A percentile compares a stretch with the other conserved stretches of the same genome.
phyloP scores from a whole-genome alignment of 345 rosid species.

The Dipteronia dyeriana region DNA sequence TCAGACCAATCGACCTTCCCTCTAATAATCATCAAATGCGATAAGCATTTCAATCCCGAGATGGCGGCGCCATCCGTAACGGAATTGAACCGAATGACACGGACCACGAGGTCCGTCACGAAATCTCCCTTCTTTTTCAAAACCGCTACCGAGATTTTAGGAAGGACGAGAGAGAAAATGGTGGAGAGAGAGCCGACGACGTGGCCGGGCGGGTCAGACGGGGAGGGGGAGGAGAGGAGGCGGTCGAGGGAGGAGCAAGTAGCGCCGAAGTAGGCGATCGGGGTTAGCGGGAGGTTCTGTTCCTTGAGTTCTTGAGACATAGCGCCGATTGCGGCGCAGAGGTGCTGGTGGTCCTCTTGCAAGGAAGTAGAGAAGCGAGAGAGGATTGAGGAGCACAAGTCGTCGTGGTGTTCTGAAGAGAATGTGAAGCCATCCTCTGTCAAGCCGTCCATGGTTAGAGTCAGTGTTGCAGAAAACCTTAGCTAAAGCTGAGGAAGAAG shows the following conservation, averaged over 20 bases:
- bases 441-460: neutral
- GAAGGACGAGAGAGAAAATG: constrained; percentile 58
- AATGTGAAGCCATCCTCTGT: constrained; percentile 1
- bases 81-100: constrained; percentile 45
- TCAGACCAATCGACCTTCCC: constrained; percentile 51
- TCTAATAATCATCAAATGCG: constrained; percentile 50
- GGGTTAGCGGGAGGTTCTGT: constrained; percentile 54
- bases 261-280: constrained; percentile 74
- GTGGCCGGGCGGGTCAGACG: constrained; percentile 40
- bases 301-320: constrained; percentile 77
- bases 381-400: constrained; percentile 60
- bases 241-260: constrained; percentile 63
- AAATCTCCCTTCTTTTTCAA: constrained; percentile 56
- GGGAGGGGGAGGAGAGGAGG: constrained; percentile 37
- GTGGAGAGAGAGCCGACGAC: constrained; percentile 56
- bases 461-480: constrained; percentile 2
- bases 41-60: constrained; percentile 66
- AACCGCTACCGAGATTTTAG: constrained; percentile 48
- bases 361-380: constrained; percentile 50
- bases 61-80: constrained; percentile 42
- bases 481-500: neutral
- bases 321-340: constrained; percentile 69
- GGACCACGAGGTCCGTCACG: constrained; percentile 42
- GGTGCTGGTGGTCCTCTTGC: constrained; percentile 58
- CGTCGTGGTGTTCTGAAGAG: constrained; percentile 17